Conservation (phyloP, 1,284 basidiomycete species). For the Ceratorhiza oryzae-sativae region DNA sequence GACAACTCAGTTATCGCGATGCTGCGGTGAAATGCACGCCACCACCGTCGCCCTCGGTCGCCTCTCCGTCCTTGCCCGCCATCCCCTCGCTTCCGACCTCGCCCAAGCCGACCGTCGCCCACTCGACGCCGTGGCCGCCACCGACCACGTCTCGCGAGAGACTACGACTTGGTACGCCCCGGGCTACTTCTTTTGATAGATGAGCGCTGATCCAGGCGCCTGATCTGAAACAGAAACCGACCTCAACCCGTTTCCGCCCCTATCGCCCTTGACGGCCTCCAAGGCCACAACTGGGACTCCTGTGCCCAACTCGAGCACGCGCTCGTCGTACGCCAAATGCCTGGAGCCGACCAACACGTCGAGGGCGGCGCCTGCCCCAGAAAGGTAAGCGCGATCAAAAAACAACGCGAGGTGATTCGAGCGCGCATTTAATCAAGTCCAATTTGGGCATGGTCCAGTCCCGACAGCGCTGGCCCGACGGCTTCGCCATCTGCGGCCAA, state of each 20-base stretch:
- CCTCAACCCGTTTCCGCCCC: slow-evolving; percentile 3
- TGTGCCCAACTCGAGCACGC: neutral
- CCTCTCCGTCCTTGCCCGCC: neutral
- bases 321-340: slow-evolving; percentile 10
- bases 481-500: slow-evolving; percentile 5
- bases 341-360: neutral
- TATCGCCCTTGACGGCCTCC: neutral
- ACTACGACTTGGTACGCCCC: slow-evolving; percentile 8
- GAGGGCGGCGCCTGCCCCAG: neutral
- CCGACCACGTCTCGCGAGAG: neutral
- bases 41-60: neutral
- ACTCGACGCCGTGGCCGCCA: neutral
- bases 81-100: neutral
- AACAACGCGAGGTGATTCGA: neutral
- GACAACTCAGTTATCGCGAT: slow-evolving; percentile 4
- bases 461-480: neutral
- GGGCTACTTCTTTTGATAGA: neutral
- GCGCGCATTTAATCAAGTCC: slow-evolving; percentile 5
- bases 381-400: slow-evolving; percentile 19
- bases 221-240: slow-evolving; percentile 16
- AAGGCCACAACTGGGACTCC: neutral
- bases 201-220: slow-evolving; percentile 14
- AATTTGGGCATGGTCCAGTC: neutral
- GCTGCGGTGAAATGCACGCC: slow-evolving; percentile 7
- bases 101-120: neutral